phyloP scores from a whole-genome alignment of 345 rosid genomes.

The Populus alba region DNA sequence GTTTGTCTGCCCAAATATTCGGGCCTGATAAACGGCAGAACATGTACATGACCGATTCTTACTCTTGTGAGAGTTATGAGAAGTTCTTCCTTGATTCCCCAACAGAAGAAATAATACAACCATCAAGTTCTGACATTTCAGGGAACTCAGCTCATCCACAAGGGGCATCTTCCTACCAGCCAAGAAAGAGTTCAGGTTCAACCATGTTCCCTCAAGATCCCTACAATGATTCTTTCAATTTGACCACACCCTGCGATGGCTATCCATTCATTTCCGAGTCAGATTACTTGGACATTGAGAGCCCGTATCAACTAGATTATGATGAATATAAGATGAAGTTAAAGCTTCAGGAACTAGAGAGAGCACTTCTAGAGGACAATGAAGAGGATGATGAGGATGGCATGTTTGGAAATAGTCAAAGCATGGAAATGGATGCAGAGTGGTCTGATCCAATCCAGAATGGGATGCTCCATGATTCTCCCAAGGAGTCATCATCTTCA shows the following conservation, averaged over 20 bases:
- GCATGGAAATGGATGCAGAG: conserved; percentile 82
- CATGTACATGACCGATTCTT: conserved; percentile 53
- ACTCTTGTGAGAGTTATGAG: conserved; percentile 67
- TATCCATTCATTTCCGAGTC: conserved; percentile 40
- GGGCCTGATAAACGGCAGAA: conserved; percentile 52
- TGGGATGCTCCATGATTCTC: conserved; percentile 59
- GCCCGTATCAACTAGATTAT: conserved; percentile 49
- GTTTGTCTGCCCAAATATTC: conserved; percentile 41
- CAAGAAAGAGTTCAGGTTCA: conserved; percentile 46
- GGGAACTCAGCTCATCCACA: conserved; percentile 45
- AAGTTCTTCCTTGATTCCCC: conserved; percentile 80
- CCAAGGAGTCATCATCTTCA: conserved; percentile 76
- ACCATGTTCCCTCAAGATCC: conserved; percentile 40
- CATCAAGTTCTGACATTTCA: conserved; percentile 55
- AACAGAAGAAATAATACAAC: conserved; percentile 46
- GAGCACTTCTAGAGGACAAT: conserved; percentile 65
- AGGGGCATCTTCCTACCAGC: conserved; percentile 44
- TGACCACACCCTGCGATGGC: conserved; percentile 22
- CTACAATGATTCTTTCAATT: conserved; percentile 32
- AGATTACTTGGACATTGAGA: conserved; percentile 43
- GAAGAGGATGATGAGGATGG: conserved; percentile 48
- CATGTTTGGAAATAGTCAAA: conserved; percentile 35
- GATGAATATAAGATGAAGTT: conserved; percentile 59
- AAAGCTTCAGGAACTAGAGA: conserved; percentile 86
- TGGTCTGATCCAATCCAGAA: conserved; percentile 60